A percentile compares a stretch with the other conserved stretches of the same genome.
Evolutionary conservation across 495 filamentous ascomycete species (phyloP).

Genomic region (Aspergillus biplanus): DNA sequence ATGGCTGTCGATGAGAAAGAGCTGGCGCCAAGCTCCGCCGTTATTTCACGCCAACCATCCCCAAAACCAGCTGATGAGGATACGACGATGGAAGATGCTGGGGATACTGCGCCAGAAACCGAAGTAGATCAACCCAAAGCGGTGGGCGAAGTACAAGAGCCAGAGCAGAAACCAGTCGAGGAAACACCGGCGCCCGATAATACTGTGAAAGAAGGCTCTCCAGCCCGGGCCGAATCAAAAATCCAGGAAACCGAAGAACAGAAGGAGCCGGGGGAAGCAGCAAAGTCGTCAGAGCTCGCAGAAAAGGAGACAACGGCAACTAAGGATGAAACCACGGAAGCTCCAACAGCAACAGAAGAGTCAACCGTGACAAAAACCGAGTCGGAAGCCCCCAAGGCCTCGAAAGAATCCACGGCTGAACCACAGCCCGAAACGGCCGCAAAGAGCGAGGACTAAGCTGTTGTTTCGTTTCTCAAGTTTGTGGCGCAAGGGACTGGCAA

Average conservation of each 20-base stretch:
- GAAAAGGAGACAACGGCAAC: slow-evolving; percentile 20
- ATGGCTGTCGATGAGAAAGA: slow-evolving; percentile 47
- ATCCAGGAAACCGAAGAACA: slow-evolving; percentile 29
- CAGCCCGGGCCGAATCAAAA: slow-evolving; percentile 26
- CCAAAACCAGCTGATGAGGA: slow-evolving; percentile 63
- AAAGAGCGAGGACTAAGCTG: slow-evolving; percentile 39
- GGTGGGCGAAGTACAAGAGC: slow-evolving; percentile 13
- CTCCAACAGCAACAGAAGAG: slow-evolving; percentile 25
- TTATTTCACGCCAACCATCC: slow-evolving; percentile 44
- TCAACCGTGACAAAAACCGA: slow-evolving; percentile 26
- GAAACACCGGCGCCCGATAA: slow-evolving; percentile 28
- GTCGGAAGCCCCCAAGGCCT: slow-evolving; percentile 23
- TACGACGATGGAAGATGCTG: slow-evolving; percentile 65
- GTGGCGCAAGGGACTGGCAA: slow-evolving; percentile 49
- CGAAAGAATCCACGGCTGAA: slow-evolving; percentile 31
- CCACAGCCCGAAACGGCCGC: slow-evolving; percentile 31
- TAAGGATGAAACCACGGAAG: slow-evolving; percentile 28
- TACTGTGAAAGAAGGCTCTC: slow-evolving; percentile 26
- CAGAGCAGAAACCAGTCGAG: slow-evolving; percentile 33
- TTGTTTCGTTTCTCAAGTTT: slow-evolving; percentile 28
- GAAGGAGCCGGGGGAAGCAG: slow-evolving; percentile 21
- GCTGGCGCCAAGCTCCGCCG: slow-evolving; percentile 31
- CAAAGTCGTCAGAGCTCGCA: slow-evolving; percentile 17
- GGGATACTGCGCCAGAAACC: slow-evolving; percentile 29
- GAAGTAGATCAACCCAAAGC: slow-evolving; percentile 29